Base-by-base conservation (phyloP, 2,329 filamentous ascomycete genomes). In the Monosporascus sp. region DNA sequence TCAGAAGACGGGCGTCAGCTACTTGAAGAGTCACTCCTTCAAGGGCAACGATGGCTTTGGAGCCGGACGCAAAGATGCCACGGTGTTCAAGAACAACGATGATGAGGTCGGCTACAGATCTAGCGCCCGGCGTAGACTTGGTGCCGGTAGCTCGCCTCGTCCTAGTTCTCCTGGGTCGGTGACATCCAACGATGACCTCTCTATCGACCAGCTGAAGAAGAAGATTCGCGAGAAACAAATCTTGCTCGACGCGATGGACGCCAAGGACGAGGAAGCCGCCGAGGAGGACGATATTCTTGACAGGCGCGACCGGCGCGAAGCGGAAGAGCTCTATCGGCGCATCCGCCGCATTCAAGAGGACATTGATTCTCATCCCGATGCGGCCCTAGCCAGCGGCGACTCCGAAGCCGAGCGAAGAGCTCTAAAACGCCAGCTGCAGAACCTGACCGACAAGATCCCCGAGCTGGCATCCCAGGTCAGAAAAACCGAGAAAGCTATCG, bases 1-100 rank as follows among this genome's bases (percentile, higher is more conserved):
- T 4, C 94, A 97, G 68, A 92, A 90, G 73, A 97, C 94, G 11
- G 94, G 94, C n/a, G 92, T 99, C 18, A 97, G 93, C 73, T 97
- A 97, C 65, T 81, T 97, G 63, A 99, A 99, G 74, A 92, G 84
- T 52, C 93, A 96, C 62, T 99, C 94, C 0, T 96, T 99, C 78
- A 84, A 86, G 53, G 82, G 84, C 17, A 78, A 78, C 24, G 79
- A 79, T 27, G 79, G 80, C 2, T 73, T 79, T 48, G 77, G 77
- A 45, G 75, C 75, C 45, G 82, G 81, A 38, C 88, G 92, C 48
- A 97, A 97, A 70, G 94, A 99, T 73, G 94, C 89, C 3, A 99
- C 94, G 0, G 88, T 97, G 3, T 99, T 93, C 73, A 93, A 95
- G 67, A 97, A 97, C 67, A 94, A 97, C 60, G 91, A 96, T 63